Base-by-base conservation (phyloP, 2,329 filamentous ascomycete species). In the Ophiocordyceps camponoti-saundersi region DNA sequence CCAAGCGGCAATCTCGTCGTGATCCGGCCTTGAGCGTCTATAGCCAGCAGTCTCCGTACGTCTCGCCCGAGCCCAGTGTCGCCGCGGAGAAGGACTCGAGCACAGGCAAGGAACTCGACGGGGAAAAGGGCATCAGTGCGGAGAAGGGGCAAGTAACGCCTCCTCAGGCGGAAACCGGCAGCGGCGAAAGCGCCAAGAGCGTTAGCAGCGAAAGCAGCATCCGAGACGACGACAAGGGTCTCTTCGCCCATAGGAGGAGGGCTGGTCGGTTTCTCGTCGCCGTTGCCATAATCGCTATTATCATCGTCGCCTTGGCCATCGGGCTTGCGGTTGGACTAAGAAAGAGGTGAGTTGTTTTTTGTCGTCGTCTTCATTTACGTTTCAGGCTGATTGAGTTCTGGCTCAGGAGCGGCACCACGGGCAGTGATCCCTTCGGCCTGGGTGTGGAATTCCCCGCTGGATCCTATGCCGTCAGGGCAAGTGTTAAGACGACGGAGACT, bases 381-480 rank as follows among this genome's bases (percentile, higher is more conserved):
- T 5, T 12, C 4, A 5, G 42, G 23, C 42, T 30, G 42, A 44
- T 18, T 32, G 36, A 39, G 36, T 10, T 6, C 15, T 39, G 16
- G 18, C 20, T 32, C 10, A 45, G 6, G 10, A 6, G 13, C 34
- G 21, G 32, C 21, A 45, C 32, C 32, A 26, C 29, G 3, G 15
- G 8, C 16, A 29, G 34, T 21, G 15, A 15, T 21, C 7, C 29
- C 3, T 20, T 43, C 12, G 26, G 21, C 3, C 40, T 52, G 18
- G 42, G 46, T 4, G 23, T 52, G 12, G 48, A 56, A 20, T 82
- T 82, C 53, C 81, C 80, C 1, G 62, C 72, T 1, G 81, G 80
- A 6, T 69, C 73, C n/a, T 84, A 77, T 59, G 66, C 72, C 36
- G 67, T 85, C 53, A 65, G 71, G 7, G 77, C 77, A 21, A 72